Evolutionary conservation across 2,329 filamentous ascomycete genomes (phyloP).

Genomic region (Fusarium tupiense): DNA sequence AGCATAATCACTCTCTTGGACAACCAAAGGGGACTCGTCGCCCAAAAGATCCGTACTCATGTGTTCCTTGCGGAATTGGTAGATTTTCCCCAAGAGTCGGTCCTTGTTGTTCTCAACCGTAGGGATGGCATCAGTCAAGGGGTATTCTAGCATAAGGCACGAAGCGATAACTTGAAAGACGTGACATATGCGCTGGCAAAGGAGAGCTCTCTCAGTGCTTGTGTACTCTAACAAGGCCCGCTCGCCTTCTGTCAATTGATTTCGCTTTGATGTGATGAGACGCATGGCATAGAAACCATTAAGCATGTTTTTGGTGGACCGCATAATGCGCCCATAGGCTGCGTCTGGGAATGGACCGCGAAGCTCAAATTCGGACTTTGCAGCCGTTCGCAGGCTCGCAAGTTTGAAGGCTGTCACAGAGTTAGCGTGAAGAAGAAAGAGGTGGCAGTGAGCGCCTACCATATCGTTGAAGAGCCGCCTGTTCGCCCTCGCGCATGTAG

Average conservation of each 20-base stretch:
- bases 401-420: constrained; percentile 67
- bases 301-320: constrained; percentile 83
- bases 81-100: constrained; percentile 84
- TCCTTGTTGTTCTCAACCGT: constrained; percentile 84
- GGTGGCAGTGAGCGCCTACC: constrained; percentile 42
- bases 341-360: constrained; percentile 84
- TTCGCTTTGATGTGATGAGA: constrained; percentile 84
- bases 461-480: constrained; percentile 86
- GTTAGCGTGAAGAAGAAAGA: not conserved
- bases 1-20: constrained; percentile 85
- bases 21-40: constrained; percentile 46
- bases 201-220: constrained; percentile 76
- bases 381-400: constrained; percentile 76
- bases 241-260: constrained; percentile 80
- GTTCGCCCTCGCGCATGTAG: constrained; percentile 90
- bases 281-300: constrained; percentile 98
- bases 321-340: constrained; percentile 78
- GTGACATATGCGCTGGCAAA: constrained; percentile 92
- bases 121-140: constrained; percentile 87
- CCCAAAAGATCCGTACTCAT: constrained; percentile 47
- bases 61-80: constrained; percentile 81
- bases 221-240: constrained; percentile 83
- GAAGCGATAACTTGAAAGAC: constrained; percentile 87
- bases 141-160: constrained; percentile 93
- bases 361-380: constrained; percentile 88